Conservation (phyloP, 352 stramenopile genomes). For the Pythium brassicae region DNA sequence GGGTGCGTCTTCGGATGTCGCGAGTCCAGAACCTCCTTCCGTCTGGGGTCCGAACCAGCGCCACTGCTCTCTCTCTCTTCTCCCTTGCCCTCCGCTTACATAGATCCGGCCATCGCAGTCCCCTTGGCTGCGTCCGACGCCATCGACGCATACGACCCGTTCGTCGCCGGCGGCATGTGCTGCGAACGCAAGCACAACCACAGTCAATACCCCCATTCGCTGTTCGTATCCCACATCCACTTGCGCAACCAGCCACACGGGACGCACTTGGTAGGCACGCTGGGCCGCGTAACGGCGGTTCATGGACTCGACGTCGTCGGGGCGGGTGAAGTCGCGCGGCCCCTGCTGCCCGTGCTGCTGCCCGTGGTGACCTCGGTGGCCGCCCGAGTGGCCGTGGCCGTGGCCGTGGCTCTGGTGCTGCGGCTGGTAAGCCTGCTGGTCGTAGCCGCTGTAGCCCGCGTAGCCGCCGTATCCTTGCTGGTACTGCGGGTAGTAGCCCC, state of each 20-base stretch:
- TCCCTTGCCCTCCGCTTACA: slow-evolving; percentile 24
- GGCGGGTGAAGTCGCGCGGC: slow-evolving; percentile 63
- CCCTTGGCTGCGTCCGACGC: slow-evolving; percentile 56
- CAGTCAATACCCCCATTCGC: too few relatives aligned
- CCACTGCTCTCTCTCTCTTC: not conserved
- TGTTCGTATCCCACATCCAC: not conserved
- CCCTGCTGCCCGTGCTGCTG: slow-evolving; percentile 39
- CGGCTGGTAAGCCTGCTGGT: slow-evolving; percentile 34
- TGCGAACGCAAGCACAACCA: slow-evolving; percentile 13
- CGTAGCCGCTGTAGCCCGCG: slow-evolving; percentile 45
- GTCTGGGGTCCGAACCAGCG: not conserved
- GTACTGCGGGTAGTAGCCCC: slow-evolving; percentile 57
- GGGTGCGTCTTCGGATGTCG: not conserved
- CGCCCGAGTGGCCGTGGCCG: slow-evolving; percentile 20
- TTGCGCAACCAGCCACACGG: slow-evolving; percentile 1
- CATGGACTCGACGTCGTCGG: slow-evolving; percentile 70
- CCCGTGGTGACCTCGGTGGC: slow-evolving; percentile 34
- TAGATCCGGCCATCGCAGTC: slow-evolving; percentile 74
- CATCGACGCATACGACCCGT: slow-evolving; percentile 64
- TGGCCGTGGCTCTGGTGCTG: slow-evolving; percentile 34
- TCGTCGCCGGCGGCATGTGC: slow-evolving; percentile 67
- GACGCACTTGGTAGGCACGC: slow-evolving; percentile 71
- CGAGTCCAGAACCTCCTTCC: not conserved
- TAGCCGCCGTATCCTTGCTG: slow-evolving; percentile 39
- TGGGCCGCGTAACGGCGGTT: slow-evolving; percentile 77